Percentiles rank a stretch among this genome's conserved stretches.
Conservation (phyloP, 148 eudicot genomes). For the Amaranthus hypochondriacus region DNA sequence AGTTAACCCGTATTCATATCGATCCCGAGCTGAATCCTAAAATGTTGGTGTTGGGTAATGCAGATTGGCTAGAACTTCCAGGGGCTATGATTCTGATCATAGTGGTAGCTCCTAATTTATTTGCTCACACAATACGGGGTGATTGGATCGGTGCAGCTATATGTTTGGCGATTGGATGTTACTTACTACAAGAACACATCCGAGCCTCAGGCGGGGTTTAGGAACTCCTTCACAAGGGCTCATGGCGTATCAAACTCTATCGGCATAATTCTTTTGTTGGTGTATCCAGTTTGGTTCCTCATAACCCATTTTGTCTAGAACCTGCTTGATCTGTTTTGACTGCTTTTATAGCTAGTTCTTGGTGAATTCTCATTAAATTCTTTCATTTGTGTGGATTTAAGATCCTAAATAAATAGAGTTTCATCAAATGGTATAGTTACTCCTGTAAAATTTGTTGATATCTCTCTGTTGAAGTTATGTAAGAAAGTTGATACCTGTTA, state of each 20-base stretch:
- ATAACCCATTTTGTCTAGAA: conserved; percentile 16
- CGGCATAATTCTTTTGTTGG: conserved; percentile 66
- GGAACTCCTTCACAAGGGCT: conserved; percentile 75
- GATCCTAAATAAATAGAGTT: not conserved
- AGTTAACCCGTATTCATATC: no score
- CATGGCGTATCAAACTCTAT: conserved; percentile 76
- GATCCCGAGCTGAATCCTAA: not conserved
- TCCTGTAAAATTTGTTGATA: no score
- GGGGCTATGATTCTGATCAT: conserved; percentile 66
- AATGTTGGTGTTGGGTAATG: conserved; percentile 8
- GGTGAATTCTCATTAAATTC: not conserved
- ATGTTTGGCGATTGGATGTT: conserved; percentile 61
- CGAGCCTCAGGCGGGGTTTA: conserved; percentile 95
- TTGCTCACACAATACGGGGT: conserved; percentile 45
- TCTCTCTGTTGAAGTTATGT: no score
- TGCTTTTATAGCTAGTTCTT: not conserved
- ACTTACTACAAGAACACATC: conserved; percentile 88
- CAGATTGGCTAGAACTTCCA: conserved; percentile 85
- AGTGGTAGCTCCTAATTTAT: conserved; percentile 69
- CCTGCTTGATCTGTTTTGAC: not conserved
- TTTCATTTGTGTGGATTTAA: not conserved
- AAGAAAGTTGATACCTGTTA: no score
- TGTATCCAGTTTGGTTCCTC: conserved; percentile 71
- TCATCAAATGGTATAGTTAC: no score
- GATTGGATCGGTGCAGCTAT: conserved; percentile 44